Base-by-base conservation (phyloP, 768 basidiomycete genomes). In the Favolaschia claudopus region DNA sequence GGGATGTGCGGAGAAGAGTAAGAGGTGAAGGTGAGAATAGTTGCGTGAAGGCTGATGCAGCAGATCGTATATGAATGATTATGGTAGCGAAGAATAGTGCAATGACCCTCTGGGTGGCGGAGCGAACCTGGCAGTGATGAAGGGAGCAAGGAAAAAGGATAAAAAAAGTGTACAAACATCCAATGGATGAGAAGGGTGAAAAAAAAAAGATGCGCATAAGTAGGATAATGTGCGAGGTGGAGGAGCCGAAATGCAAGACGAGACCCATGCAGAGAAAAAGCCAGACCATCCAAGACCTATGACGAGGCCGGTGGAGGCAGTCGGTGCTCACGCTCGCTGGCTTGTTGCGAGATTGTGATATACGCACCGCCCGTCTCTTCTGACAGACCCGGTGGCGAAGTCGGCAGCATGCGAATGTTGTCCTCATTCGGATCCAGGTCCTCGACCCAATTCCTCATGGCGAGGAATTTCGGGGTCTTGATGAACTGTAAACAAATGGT, bases 341-440 rank as follows among this genome's bases (percentile, higher is more conserved):
- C 93, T 68, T 86, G 86, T 64, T 91, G 89, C 37, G 93, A 94
- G 49, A 95, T 80, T 15, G 93, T 95, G 67, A 94, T 87, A 69
- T 95, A 94, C 15, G 93, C 90, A 46, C 93, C 89, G 57, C 93
- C 93, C 38, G 84, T 79, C 74, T 93, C 92, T 65, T 93, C 91
- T 14, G 81, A 74, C 33, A 92, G 76, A 58, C 91, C 91, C 25
- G 92, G 91, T 7, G 92, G 91, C 17, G 87, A 82, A 56, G 77
- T 75, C 5, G 86, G 76, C 59, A 88, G 69, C 61, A 85, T 79
- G 39, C 78, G 81, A 56, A 89, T 80, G 58, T 87, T 86, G 47
- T 82, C 83, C 39, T 86, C 86, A 20, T 83, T 79, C 8, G 88
- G 82, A 48, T 92, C 88, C 59, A 89, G 85, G 62, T 92, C 90